Percentiles rank a stretch among this genome's conserved stretches.
phyloP scores from a whole-genome alignment of 441 rosid species.

The Gossypium schwendimanii region DNA sequence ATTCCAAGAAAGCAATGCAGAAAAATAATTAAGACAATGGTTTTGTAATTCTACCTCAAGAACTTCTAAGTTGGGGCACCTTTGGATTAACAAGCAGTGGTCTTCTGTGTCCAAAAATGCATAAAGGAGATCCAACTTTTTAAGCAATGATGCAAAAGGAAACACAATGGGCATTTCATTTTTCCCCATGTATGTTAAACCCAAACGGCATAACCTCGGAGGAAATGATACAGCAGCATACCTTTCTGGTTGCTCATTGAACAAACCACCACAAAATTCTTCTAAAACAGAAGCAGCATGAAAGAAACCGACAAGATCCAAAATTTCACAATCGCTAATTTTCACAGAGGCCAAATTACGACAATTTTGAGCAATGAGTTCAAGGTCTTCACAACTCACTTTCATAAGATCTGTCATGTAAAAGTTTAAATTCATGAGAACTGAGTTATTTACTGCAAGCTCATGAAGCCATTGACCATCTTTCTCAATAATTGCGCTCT shows the following conservation, averaged over 20 bases:
- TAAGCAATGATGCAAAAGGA: constrained; percentile 64
- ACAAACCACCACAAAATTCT: constrained; percentile 83
- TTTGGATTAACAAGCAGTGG: constrained; percentile 66
- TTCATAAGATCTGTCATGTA: constrained; percentile 63
- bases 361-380: constrained; percentile 69
- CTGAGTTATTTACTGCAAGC: constrained; percentile 62
- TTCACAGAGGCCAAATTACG: constrained; percentile 59
- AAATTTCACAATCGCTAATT: constrained; percentile 62
- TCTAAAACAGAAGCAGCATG: constrained; percentile 53
- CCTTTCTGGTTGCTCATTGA: constrained; percentile 43
- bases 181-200: constrained; percentile 65
- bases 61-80: constrained; percentile 80
- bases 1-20: background rate
- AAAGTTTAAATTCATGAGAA: constrained; percentile 73
- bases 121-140: constrained; percentile 78
- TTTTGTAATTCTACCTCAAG: constrained; percentile 57
- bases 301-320: constrained; percentile 63
- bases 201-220: constrained; percentile 52
- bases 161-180: constrained; percentile 71
- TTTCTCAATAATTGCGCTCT: constrained; percentile 52
- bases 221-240: constrained; percentile 51
- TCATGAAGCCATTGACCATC: constrained; percentile 88
- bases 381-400: constrained; percentile 58
- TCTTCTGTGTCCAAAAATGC: constrained; percentile 79
- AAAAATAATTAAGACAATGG: constrained; percentile 1